Evolutionary conservation across 1,284 basidiomycete species (phyloP).

Genomic region (Ganoderma lucidum): DNA sequence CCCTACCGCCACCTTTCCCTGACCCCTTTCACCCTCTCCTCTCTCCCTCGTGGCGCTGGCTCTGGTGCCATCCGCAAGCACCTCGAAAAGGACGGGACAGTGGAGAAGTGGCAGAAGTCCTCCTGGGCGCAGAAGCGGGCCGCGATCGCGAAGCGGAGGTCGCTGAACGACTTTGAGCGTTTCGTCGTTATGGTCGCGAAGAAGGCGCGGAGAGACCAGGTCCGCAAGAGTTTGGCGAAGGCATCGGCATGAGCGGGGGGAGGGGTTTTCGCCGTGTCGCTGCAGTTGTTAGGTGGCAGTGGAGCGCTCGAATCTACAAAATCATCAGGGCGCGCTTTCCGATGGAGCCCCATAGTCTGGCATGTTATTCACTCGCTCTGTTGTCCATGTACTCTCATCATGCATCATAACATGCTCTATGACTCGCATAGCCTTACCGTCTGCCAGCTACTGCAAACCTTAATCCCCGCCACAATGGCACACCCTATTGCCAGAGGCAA

Average conservation of each 20-base stretch:
- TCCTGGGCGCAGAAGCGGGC: conserved; percentile 93
- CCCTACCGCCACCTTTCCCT: conserved; percentile 94
- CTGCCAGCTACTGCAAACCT: background rate
- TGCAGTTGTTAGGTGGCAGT: conserved; percentile 1
- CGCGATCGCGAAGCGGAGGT: conserved; percentile 80
- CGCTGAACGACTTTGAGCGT: conserved; percentile 91
- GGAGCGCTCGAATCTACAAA: conserved; percentile 1
- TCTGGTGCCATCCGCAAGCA: conserved; percentile 87
- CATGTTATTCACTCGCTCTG: conserved; percentile 9
- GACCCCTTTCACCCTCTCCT: conserved; percentile 86
- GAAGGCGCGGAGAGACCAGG: conserved; percentile 77
- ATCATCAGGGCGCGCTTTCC: background rate
- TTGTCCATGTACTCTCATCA: conserved; percentile 10
- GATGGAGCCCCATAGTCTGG: background rate
- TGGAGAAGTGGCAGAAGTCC: conserved; percentile 85
- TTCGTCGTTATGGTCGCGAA: conserved; percentile 81
- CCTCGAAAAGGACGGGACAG: conserved; percentile 82
- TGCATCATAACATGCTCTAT: conserved; percentile 8
- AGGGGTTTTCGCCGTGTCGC: background rate
- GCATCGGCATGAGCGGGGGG: conserved; percentile 32
- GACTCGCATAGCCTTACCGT: background rate
- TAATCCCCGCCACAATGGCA: background rate
- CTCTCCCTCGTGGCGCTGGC: conserved; percentile 90
- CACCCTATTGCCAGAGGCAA: background rate
- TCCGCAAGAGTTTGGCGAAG: conserved; percentile 64